Base-by-base conservation (phyloP, 2,329 filamentous ascomycete species). In the Nemania sp. region DNA sequence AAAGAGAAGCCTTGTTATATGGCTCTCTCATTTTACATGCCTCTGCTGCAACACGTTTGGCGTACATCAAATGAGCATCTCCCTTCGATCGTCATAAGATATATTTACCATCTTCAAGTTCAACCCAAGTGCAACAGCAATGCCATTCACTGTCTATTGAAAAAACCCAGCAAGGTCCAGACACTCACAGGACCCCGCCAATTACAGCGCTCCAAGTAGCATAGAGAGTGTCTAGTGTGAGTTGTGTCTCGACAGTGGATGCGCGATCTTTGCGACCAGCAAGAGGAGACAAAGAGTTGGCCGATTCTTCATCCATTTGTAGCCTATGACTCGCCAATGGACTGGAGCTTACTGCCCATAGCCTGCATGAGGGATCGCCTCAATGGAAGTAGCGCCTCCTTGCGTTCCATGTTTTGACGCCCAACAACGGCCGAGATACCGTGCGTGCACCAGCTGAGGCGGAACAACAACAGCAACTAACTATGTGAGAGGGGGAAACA, bases 321-420 rank as follows among this genome's bases (percentile, higher is more conserved):
- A 51, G 65, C 57, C 27, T 68, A 51, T 68, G 49, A 68, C 62
- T 70, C 53, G 68, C 53, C 66, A 70, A 70, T 66, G 47, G 65
- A 56, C 41, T 66, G 62, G 65, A 64, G 62, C 54, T 58, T 59
- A 53, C 38, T 55, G 58, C 54, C 53, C 35, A 32, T 24, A 57
- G 67, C 57, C 61, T 66, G 68, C 68, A 66, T 60, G 32, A 58
- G 47, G 61, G 64, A 66, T 66, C 53, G 32, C 53, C 59, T 53
- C 41, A 35, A 57, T 61, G 35, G 54, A 60, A 47, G 49, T 62
- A 61, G 60, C 53, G 32, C 51, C 55, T 66, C 59, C 61, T 38
- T 52, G 47, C 47, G 58, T 63, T 65, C 64, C 70, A 67, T 69
- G 67, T 71, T 51, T 74, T 72, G 73, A 76, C 74, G 76, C 75